Conservation (phyloP, 2,329 filamentous ascomycete species). For the Penicillium oxalicum region DNA sequence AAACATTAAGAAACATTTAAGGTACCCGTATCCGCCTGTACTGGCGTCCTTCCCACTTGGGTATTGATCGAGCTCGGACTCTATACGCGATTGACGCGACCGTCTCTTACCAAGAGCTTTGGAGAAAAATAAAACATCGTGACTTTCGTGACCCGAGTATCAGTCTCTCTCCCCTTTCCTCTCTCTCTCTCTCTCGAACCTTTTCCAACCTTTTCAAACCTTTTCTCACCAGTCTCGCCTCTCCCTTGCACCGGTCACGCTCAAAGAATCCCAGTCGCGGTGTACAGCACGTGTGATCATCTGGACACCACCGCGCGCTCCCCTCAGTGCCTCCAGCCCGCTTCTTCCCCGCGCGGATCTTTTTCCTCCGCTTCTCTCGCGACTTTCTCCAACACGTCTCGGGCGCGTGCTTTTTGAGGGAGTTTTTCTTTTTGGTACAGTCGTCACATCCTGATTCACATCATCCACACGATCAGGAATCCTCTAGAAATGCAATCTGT, state of each 20-base stretch:
- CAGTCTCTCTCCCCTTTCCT: not conserved
- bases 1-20: too few species aligned
- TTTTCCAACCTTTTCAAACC: too few species aligned
- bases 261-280: too few species aligned
- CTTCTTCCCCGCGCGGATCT: conserved; percentile 7
- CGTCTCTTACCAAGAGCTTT: conserved; percentile 10
- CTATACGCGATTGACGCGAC: conserved; percentile 26
- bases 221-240: too few species aligned
- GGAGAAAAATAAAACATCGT: not conserved
- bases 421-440: too few species aligned
- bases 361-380: not conserved
- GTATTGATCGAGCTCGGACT: conserved; percentile 1
- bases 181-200: not conserved
- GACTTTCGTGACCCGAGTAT: not conserved
- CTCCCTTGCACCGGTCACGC: too few species aligned
- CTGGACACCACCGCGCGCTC: not conserved
- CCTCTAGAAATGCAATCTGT: conserved; percentile 16
- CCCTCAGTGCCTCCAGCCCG: conserved; percentile 6
- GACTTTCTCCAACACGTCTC: conserved; percentile 1
- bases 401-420: not conserved
- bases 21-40: too few species aligned
- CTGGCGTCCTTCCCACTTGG: not conserved
- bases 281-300: too few species aligned
- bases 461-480: too few species aligned
- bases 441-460: too few species aligned